These are phyloP conservation scores for Neofusicoccum sp. DNA, from an alignment of 2,329 filamentous ascomycete species.

Conservation along the genomic window DNA sequence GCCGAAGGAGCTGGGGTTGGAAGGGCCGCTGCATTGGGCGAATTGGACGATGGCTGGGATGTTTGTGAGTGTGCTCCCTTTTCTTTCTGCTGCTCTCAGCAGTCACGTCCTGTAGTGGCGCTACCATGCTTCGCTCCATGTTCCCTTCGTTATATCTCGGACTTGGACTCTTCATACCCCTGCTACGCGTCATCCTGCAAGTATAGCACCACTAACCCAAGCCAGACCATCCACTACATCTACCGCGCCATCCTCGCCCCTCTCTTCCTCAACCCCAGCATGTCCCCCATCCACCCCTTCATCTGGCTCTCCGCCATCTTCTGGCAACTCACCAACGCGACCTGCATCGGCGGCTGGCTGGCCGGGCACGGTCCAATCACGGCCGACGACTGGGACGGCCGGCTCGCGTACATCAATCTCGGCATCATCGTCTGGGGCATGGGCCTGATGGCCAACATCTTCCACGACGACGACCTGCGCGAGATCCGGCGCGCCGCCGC, in stretches of 20 bases:
- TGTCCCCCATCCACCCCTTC: constrained; percentile 80
- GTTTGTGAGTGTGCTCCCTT: constrained; percentile 51
- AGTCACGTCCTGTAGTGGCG: constrained; percentile 18
- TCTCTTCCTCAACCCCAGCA: constrained; percentile 78
- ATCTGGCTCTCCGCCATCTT: constrained; percentile 65
- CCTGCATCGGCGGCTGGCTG: constrained; percentile 77
- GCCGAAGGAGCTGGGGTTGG: constrained; percentile 59
- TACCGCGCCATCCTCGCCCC: constrained; percentile 88
- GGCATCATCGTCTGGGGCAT: constrained; percentile 77
- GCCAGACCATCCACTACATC: constrained; percentile 77
- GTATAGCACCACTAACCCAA: not conserved
- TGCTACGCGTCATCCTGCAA: constrained; percentile 38
- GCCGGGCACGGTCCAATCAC: constrained; percentile 76
- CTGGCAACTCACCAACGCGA: constrained; percentile 83
- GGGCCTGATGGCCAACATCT: constrained; percentile 79
- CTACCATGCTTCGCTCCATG: constrained; percentile 30
- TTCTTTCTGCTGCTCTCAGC: not conserved
- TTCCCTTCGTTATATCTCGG: not conserved
- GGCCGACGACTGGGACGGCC: constrained; percentile 53
- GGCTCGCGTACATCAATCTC: constrained; percentile 51
- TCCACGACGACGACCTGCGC: constrained; percentile 86
- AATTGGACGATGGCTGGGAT: constrained; percentile 75
- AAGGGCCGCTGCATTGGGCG: constrained; percentile 66
- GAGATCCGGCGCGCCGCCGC: constrained; percentile 77
- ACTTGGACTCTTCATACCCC: not conserved